Evolutionary conservation across 805 yeast species (phyloP).

Genomic region (Cyberlindnera veronae): DNA sequence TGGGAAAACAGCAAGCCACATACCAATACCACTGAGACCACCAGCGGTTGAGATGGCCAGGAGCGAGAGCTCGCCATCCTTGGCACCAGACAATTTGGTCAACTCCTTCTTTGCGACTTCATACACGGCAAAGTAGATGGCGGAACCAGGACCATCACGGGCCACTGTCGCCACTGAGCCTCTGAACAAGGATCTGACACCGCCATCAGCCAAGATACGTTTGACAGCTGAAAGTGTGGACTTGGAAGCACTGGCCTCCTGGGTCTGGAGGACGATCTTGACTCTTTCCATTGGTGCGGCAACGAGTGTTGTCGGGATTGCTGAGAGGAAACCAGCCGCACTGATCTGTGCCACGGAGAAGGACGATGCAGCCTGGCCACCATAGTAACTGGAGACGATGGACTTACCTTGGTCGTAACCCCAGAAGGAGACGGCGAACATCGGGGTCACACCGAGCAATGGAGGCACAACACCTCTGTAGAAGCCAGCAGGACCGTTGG

Average conservation of each 20-base stretch:
- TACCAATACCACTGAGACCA: slow-evolving; percentile 92
- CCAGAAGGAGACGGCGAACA: slow-evolving; percentile 98
- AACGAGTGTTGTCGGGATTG: slow-evolving; percentile 89
- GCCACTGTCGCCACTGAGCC: slow-evolving; percentile 92
- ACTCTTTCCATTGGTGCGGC: slow-evolving; percentile 98
- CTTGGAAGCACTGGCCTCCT: slow-evolving; percentile 38
- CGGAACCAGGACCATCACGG: slow-evolving; percentile 97
- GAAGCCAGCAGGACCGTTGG: slow-evolving; percentile 75
- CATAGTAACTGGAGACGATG: slow-evolving; percentile 45
- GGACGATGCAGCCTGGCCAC: slow-evolving; percentile 34
- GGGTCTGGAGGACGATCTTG: slow-evolving; percentile 88
- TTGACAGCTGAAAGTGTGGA: slow-evolving; percentile 56
- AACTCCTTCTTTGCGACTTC: slow-evolving; percentile 70
- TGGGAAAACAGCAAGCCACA: slow-evolving; percentile 97
- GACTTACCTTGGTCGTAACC: slow-evolving; percentile 93
- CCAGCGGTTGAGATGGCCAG: slow-evolving; percentile 84
- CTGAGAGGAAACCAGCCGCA: slow-evolving; percentile 91
- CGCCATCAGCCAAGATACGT: slow-evolving; percentile 74
- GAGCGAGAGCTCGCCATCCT: slow-evolving; percentile 58
- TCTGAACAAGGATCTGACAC: slow-evolving; percentile 77
- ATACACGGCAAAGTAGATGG: slow-evolving; percentile 91
- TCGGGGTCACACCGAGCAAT: slow-evolving; percentile 93
- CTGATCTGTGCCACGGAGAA: slow-evolving; percentile 71
- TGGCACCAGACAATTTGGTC: slow-evolving; percentile 37
- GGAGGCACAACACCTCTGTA: slow-evolving; percentile 96